phyloP scores from a whole-genome alignment of 1,284 basidiomycete species.

The Thelephora terrestris region DNA sequence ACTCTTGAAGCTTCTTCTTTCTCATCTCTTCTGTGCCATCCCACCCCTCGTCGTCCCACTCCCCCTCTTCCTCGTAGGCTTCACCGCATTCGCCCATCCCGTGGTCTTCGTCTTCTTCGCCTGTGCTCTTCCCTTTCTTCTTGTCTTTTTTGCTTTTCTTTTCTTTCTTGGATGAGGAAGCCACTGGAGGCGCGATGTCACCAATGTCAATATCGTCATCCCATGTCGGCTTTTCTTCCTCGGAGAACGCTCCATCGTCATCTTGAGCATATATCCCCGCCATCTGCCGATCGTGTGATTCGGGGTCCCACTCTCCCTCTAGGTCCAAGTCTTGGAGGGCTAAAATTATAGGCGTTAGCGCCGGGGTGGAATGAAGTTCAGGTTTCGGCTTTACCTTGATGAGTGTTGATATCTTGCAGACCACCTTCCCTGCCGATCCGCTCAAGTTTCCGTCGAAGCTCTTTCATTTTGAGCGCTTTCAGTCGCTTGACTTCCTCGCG shows the following conservation, averaged over 20 bases:
- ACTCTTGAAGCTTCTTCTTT: constrained; percentile 69
- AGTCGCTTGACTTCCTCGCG: constrained; percentile 73
- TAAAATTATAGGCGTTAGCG: constrained; percentile 14
- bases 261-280: constrained; percentile 57
- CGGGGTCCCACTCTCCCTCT: constrained; percentile 78
- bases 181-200: constrained; percentile 46
- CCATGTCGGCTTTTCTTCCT: constrained; percentile 76
- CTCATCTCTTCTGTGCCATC: constrained; percentile 83
- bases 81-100: constrained; percentile 43
- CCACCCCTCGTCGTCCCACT: constrained; percentile 52
- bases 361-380: background rate
- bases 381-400: constrained; percentile 30
- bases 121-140: constrained; percentile 23
- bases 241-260: constrained; percentile 31
- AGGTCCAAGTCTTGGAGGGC: constrained; percentile 58
- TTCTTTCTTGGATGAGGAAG: constrained; percentile 30
- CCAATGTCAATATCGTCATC: constrained; percentile 80
- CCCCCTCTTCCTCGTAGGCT: constrained; percentile 40
- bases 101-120: constrained; percentile 35
- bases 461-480: constrained; percentile 78
- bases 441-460: constrained; percentile 69
- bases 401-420: constrained; percentile 27
- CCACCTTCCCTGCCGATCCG: constrained; percentile 61
- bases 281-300: constrained; percentile 74
- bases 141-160: constrained; percentile 44